Evolutionary conservation across 2,329 filamentous ascomycete genomes (phyloP).

Genomic region (Talaromyces funiculosus): DNA sequence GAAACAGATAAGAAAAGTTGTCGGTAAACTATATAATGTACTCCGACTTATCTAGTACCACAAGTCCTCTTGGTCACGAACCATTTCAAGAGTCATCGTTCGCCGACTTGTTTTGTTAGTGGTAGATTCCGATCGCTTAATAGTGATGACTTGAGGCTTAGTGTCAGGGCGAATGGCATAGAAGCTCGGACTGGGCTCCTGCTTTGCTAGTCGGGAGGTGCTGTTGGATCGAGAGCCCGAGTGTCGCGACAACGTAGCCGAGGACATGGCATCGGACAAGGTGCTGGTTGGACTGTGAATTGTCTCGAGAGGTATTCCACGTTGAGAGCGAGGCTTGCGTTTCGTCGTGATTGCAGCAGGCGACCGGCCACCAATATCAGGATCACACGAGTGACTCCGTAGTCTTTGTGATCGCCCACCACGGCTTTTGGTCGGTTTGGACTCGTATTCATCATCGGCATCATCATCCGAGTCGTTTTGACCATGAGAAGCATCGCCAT

Average conservation of each 20-base stretch:
- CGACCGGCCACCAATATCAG: not conserved
- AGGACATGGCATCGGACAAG: not conserved
- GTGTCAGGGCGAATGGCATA: conserved; percentile 18
- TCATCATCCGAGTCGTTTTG: not conserved
- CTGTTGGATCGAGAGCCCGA: not conserved
- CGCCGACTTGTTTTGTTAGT: conserved; percentile 16
- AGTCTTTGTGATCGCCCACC: not conserved
- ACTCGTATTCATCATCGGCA: not conserved
- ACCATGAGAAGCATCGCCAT: conserved; percentile 8
- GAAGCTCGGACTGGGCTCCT: not conserved
- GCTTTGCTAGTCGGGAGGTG: not conserved
- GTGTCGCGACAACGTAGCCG: not conserved
- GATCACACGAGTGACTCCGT: conserved; percentile 12
- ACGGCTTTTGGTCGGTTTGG: not conserved
- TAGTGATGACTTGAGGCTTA: conserved; percentile 7
- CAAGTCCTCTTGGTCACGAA: conserved; percentile 32
- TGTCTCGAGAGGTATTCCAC: not conserved
- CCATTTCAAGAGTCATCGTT: conserved; percentile 32
- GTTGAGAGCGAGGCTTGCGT: not conserved
- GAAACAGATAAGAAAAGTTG: not conserved
- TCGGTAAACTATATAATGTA: not conserved
- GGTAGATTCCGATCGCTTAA: conserved; percentile 15
- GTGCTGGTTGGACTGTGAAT: not conserved
- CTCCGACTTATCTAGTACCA: conserved; percentile 19
- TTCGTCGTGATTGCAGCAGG: not conserved